Base-by-base conservation (phyloP, 2,329 filamentous ascomycete species). In the Cladosporium sp. region DNA sequence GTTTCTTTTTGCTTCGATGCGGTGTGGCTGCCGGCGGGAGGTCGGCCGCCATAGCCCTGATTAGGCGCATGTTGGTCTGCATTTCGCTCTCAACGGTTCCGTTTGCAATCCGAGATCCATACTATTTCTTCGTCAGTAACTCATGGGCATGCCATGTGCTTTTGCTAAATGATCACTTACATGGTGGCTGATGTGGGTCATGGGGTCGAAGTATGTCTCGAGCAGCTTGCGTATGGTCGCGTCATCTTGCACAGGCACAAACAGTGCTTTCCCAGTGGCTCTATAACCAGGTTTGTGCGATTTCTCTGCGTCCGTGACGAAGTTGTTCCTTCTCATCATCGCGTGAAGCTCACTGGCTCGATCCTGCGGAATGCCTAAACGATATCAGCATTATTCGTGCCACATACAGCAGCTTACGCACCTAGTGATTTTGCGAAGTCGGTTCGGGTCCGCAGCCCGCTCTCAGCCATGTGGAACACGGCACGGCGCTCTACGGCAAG, bases 41-140 rank as follows among this genome's bases (percentile, higher is more conserved):
- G 18, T 64, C 61, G 4, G 8, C 15, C 12, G 49, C 41, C 49
- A 64, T 41, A 14, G 34, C 51, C 8, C 34, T 38, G 51, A 64
- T 38, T 12, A 55, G 47, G 12, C 49, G 36, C 61, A 32, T n/a
- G 36, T 64, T 64, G 51, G 36, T 57, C n/a, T 57, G 32, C 14
- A 54, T 18, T 14, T 34, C 34, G 18, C 21, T 47, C 21, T 74
- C 71, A 1, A 83, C 69, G 12, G 72, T 67, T 5, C 74, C 75
- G 11, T 75, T 68, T 0, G 81, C 74, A 4, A 78, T 71, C 30
- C 83, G 76, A 36, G 79, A 82, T 70, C 81, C 83, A 58, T 78
- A 80, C 78, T 77, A 80, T 51, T n/a, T 21, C 26, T 26, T 26
- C 14, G 59, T 62, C 44, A 62, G 62, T 26, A 44, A 21, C 3